A percentile compares a stretch with the other conserved stretches of the same genome.
These are phyloP conservation scores for Aspergillus melleus DNA, from an alignment of 2,329 filamentous ascomycete genomes.

Conservation along the genomic window DNA sequence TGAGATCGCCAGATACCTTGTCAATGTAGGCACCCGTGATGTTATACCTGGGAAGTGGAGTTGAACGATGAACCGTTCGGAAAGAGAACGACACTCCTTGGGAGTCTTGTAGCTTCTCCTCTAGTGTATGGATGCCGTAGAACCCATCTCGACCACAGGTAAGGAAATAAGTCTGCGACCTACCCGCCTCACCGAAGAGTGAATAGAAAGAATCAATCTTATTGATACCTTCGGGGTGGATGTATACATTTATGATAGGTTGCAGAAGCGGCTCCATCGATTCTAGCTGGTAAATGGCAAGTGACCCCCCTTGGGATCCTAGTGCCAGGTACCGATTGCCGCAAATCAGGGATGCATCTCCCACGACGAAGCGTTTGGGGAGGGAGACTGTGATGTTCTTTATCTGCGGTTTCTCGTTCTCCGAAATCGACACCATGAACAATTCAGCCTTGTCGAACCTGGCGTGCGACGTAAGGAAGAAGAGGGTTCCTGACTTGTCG, in stretches of 20 bases:
- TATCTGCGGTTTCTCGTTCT: conserved; percentile 40
- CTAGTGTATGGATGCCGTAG: conserved; percentile 63
- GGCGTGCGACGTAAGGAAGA: conserved; percentile 30
- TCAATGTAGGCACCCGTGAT: conserved; percentile 71
- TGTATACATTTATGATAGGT: conserved; percentile 25
- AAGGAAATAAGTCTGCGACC: conserved; percentile 51
- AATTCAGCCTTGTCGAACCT: conserved; percentile 30
- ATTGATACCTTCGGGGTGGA: conserved; percentile 68
- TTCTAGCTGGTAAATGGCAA: conserved; percentile 49
- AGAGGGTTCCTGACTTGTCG: conserved; percentile 13
- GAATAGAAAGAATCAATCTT: conserved; percentile 48
- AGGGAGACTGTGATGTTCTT: conserved; percentile 27
- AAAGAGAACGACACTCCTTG: conserved; percentile 37
- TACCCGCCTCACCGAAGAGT: conserved; percentile 12
- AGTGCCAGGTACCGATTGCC: conserved; percentile 44
- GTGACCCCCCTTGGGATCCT: conserved; percentile 57
- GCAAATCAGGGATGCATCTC: conserved; percentile 46
- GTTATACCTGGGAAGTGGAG: conserved; percentile 70
- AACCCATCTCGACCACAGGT: conserved; percentile 76
- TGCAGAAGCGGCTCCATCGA: conserved; percentile 20
- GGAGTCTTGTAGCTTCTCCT: conserved; percentile 6
- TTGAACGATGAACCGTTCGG: conserved; percentile 64
- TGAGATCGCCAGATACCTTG: conserved; percentile 53
- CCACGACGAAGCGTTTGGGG: conserved; percentile 52
- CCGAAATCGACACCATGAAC: conserved; percentile 22